Percentiles rank a stretch among this genome's conserved stretches.
Evolutionary conservation across 352 stramenopile genomes (phyloP).

Genomic region (Pythium volutum): DNA sequence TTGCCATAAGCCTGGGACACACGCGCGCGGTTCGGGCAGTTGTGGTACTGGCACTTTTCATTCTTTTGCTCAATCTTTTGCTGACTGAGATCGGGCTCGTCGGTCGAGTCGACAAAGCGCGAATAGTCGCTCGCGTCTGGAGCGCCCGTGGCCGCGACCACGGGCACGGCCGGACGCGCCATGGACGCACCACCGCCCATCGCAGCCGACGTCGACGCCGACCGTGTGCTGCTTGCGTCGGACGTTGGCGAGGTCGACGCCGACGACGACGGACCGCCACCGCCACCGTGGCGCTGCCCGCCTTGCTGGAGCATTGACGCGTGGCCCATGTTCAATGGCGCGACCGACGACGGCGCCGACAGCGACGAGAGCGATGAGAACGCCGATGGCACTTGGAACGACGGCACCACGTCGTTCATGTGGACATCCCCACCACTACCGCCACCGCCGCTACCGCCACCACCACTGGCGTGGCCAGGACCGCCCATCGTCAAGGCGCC

Average conservation of each 20-base stretch:
- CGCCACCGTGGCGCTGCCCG: not conserved
- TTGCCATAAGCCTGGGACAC: constrained; percentile 76
- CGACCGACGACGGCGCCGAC: constrained; percentile 6
- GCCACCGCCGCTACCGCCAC: no score
- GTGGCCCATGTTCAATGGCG: constrained; percentile 15
- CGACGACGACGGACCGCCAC: constrained; percentile 8
- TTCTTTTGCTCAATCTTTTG: constrained; percentile 63
- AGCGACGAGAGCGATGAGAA: constrained; percentile 16
- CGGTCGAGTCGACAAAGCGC: constrained; percentile 36
- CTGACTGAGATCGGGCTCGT: constrained; percentile 46
- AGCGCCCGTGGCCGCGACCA: constrained; percentile 8
- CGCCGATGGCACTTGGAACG: constrained; percentile 17
- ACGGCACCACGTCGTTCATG: constrained; percentile 22
- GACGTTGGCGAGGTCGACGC: constrained; percentile 23
- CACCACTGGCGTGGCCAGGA: not conserved
- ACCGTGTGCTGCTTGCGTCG: constrained; percentile 20
- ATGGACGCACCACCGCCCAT: constrained; percentile 9
- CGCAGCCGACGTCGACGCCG: constrained; percentile 5
- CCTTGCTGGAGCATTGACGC: constrained; percentile 11
- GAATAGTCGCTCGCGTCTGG: constrained; percentile 38
- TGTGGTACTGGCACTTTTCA: constrained; percentile 71
- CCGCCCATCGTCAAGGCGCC: not conserved
- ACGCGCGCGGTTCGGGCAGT: constrained; percentile 73
- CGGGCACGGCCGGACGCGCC: constrained; percentile 20
- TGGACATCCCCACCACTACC: constrained; percentile 1